Percentiles rank a stretch among this genome's conserved stretches.
These are phyloP conservation scores for Wickerhamomyces silvicola DNA, from an alignment of 805 yeast genomes.

Conservation along the genomic window DNA sequence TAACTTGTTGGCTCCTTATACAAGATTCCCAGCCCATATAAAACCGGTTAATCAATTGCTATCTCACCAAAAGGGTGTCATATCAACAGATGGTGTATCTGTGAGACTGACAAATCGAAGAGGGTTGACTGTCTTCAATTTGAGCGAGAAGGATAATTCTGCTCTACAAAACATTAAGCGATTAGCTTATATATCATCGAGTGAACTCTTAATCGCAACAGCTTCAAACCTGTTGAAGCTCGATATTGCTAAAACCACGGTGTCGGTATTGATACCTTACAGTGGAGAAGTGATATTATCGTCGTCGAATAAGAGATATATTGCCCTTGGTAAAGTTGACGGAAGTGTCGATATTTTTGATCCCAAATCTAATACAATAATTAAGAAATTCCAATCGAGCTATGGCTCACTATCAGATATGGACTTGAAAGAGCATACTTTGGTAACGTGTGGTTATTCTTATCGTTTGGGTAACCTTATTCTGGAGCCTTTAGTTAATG, in stretches of 20 bases:
- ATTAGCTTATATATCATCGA: constrained; percentile 26
- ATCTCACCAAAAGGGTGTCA: constrained; percentile 49
- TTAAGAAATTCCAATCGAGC: constrained; percentile 53
- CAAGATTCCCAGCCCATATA: constrained; percentile 48
- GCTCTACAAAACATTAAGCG: constrained; percentile 29
- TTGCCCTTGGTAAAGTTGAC: constrained; percentile 50
- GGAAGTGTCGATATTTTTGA: constrained; percentile 65
- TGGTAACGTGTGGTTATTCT: constrained; percentile 79
- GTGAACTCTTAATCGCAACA: constrained; percentile 41
- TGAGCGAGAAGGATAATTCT: constrained; percentile 24
- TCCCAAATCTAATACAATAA: constrained; percentile 38
- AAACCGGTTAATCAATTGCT: constrained; percentile 46
- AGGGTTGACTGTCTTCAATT: constrained; percentile 40
- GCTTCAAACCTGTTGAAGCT: constrained; percentile 33
- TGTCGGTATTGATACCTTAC: constrained; percentile 34
- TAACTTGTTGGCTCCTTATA: constrained; percentile 46
- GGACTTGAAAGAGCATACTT: constrained; percentile 56
- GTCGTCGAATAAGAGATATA: constrained; percentile 44
- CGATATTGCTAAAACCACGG: constrained; percentile 33
- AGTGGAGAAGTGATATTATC: constrained; percentile 39
- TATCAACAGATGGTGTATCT: constrained; percentile 47
- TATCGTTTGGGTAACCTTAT: constrained; percentile 50
- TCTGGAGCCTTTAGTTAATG: constrained; percentile 76
- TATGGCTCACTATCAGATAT: constrained; percentile 56
- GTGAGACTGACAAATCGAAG: constrained; percentile 49